Conservation (phyloP, 225 moss, liverwort and hornwort species). For the Pseudoscleropodium purum region DNA sequence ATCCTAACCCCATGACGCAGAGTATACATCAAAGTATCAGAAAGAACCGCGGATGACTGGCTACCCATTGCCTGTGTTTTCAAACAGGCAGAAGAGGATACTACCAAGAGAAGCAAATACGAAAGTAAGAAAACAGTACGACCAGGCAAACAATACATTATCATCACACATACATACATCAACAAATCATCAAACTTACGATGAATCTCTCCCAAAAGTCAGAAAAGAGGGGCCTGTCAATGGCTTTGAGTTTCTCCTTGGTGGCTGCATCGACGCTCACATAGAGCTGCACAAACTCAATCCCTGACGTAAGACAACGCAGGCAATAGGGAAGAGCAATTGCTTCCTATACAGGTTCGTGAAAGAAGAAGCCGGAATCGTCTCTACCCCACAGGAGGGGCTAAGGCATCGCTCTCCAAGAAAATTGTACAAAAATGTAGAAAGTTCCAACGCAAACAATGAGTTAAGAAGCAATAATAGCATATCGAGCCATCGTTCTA, state of each 20-base stretch:
- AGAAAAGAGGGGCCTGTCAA: conserved; percentile 86
- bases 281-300: conserved; percentile 60
- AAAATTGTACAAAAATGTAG: not conserved
- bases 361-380: not conserved
- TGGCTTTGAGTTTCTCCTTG: conserved; percentile 92
- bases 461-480: not conserved
- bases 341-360: not conserved
- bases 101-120: not conserved
- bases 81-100: not conserved
- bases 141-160: not conserved
- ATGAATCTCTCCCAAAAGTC: conserved; percentile 98
- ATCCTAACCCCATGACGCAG: conserved; percentile 33
- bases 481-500: not conserved
- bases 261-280: conserved; percentile 99
- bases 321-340: not conserved
- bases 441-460: not conserved
- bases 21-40: not conserved
- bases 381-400: not conserved
- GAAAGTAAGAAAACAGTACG: not conserved
- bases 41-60: not conserved
- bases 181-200: conserved; percentile 36
- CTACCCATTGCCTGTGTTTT: not conserved
- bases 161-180: not conserved
- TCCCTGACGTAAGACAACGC: not conserved
- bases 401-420: not conserved